Evolutionary conservation across 2,329 filamentous ascomycete genomes (phyloP), one percentile per base, ranked within the genome.

Genomic region (Paraphoma chrysanthemicola): DNA sequence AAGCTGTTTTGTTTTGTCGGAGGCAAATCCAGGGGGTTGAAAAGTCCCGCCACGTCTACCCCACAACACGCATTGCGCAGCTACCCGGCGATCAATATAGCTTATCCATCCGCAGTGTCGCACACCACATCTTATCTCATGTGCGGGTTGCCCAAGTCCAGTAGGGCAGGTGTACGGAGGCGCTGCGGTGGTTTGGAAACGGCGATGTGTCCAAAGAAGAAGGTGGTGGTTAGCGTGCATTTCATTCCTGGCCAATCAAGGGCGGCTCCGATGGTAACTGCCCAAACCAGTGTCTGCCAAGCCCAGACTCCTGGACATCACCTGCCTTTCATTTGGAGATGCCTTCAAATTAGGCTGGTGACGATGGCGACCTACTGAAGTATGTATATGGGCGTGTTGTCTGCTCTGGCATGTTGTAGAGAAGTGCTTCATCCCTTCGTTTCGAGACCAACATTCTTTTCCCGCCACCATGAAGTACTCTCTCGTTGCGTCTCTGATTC

Each of bases 381-480:
- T 30, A n/a, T 29, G 29, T 31, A 16, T 30, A n/a, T 46, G 28
- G 23, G 23, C 31, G 16, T 16, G 11, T 4, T 42, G 16, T 42
- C 12, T 16, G 14, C 16, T 16, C 39, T 42, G 12, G 39, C n/a
- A 9, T 14, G 39, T 7, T 14, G 14, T 3, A 9, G n/a, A 11
- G 39, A 17, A 3, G 39, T 16, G 16, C 39, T n/a, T 17, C 39
- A 16, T 42, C 12, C 39, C n/a, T 42, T 17, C 39, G 16, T 4
- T 12, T 29, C 30, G 8, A 9, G n/a, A 10, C 14, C 36, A 38
- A 42, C 36, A 52, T 46, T 51, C 47, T 14, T 36, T 48, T 61
- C 49, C 36, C 48, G 33, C 16, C 56, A 68, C 46, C 47, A 73
- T 73, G 70, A 72, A 73, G 64, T 72, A 71, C 65, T 67, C 70